Percentiles rank a stretch among this genome's conserved stretches.
Conservation (phyloP, 2,329 filamentous ascomycete species). For the Ceratocystis huliohia region DNA sequence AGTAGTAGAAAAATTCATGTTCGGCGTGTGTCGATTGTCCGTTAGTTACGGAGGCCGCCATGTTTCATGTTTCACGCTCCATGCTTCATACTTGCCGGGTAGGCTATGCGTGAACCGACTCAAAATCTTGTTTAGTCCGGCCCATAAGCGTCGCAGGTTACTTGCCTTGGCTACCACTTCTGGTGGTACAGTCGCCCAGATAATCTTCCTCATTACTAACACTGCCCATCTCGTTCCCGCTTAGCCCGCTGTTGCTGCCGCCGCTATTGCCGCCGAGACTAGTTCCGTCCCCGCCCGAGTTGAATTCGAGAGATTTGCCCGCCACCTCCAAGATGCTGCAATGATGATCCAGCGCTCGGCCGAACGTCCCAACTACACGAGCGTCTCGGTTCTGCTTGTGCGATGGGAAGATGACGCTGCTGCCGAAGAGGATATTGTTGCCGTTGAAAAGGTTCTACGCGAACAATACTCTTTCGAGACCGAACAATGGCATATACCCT, state of each 20-base stretch:
- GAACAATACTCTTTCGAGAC: slow-evolving; percentile 49
- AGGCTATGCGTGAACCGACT: too few relatives aligned
- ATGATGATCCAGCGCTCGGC: slow-evolving; percentile 54
- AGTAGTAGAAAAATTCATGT: too few relatives aligned
- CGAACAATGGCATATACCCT: slow-evolving; percentile 49
- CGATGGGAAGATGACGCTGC: slow-evolving; percentile 49
- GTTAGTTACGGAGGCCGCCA: too few relatives aligned
- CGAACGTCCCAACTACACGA: slow-evolving; percentile 43
- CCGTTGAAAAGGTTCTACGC: slow-evolving; percentile 45
- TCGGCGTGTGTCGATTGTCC: too few relatives aligned
- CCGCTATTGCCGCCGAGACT: slow-evolving; percentile 15
- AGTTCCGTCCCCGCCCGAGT: slow-evolving; percentile 30
- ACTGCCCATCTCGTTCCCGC: not conserved
- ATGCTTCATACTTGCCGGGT: too few relatives aligned
- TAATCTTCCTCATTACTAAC: not conserved
- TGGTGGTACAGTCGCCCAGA: not conserved
- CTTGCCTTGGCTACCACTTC: not conserved
- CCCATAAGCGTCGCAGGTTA: too few relatives aligned
- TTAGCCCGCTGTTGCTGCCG: slow-evolving; percentile 11
- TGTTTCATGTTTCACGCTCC: too few relatives aligned
- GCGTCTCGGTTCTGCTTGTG: slow-evolving; percentile 47
- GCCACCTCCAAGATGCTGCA: slow-evolving; percentile 55
- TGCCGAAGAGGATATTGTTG: slow-evolving; percentile 40
- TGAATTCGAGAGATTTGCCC: slow-evolving; percentile 54
- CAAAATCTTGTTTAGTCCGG: too few relatives aligned